Evolutionary conservation across 306 rosid species (phyloP).

Genomic region (Abrus precatorius): DNA sequence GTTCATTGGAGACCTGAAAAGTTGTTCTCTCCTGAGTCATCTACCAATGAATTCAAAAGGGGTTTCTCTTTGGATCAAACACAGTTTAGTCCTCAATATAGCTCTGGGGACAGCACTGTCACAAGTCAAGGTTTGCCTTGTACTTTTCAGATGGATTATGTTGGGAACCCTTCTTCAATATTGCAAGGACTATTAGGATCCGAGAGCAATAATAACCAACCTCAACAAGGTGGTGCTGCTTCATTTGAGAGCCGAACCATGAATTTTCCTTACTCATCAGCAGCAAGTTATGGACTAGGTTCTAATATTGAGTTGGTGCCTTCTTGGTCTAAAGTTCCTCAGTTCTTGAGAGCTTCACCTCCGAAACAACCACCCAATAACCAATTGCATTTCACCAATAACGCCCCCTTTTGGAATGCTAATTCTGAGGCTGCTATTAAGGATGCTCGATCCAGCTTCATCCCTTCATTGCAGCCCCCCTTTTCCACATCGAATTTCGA

Average conservation of each 20-base stretch:
- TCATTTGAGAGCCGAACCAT: conserved; percentile 52
- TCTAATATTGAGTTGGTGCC: conserved; percentile 57
- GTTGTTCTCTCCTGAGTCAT: conserved; percentile 62
- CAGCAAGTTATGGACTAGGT: conserved; percentile 54
- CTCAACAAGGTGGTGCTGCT: conserved; percentile 56
- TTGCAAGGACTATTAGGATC: conserved; percentile 79
- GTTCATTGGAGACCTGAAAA: conserved; percentile 81
- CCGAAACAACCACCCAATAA: conserved; percentile 66
- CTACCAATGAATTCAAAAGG: conserved; percentile 61
- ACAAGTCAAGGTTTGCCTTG: conserved; percentile 73
- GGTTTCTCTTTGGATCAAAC: conserved; percentile 83
- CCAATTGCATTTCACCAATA: conserved; percentile 80
- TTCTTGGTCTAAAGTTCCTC: conserved; percentile 70
- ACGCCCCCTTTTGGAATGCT: conserved; percentile 85
- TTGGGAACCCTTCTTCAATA: conserved; percentile 69
- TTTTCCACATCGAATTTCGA: conserved; percentile 60
- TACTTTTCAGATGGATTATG: conserved; percentile 66
- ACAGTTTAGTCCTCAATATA: conserved; percentile 84
- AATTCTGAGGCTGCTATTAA: conserved; percentile 64
- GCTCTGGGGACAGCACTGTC: conserved; percentile 78
- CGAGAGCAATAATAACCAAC: conserved; percentile 48
- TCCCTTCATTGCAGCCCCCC: conserved; percentile 69
- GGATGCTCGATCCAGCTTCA: conserved; percentile 64
- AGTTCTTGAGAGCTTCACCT: conserved; percentile 70
- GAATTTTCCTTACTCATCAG: conserved; percentile 53